Evolutionary conservation across 2,329 filamentous ascomycete genomes (phyloP), one percentile per base, ranked within the genome.

Genomic region (Phialemoniopsis sp.): DNA sequence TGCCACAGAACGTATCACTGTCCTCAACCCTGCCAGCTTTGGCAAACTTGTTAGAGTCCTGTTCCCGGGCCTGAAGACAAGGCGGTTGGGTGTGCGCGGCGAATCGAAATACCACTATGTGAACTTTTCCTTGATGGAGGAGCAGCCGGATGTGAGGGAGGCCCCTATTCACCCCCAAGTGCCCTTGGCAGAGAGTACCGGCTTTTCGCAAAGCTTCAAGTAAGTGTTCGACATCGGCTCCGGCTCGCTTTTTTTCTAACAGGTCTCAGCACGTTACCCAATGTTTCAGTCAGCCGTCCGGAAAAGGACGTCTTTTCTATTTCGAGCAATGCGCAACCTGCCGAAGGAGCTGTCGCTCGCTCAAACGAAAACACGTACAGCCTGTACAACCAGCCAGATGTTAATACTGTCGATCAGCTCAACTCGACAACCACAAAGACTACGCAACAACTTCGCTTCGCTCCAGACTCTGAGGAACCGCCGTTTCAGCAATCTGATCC

Each of bases 51-150:
- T 98, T 28, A 82, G 93, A 26, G 91, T 98, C 30, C 85, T 98
- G 37, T 98, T 97, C 53, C 91, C 93, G 0, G 91, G 90, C 32
- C 83, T 98, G 16, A 91, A 95, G 64, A 98, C 93, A 26, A 78
- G 93, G 43, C 80, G 93, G 47, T 73, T 98, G 12, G 93, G 93
- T 46, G 90, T 97, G 34, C 82, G 93, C 38, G 93, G 93, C 47
- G 91, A 97, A 66, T 98, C 93, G 13, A 98, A 98, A 60, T 98
- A 98, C 60, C 93, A 98, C 63, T 98, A 98, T 55, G 80, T 84
- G 34, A 82, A 82, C 54, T 85, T 85, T 52, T 68, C 68, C 12
- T 62, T 84, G 37, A 63, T 68, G 32, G 79, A 82, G 37, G 79
- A 82, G 42, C 67, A 75, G 39, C 60, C 68, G 4, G 73, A 76